phyloP scores from a whole-genome alignment of 2,329 filamentous ascomycete species.

The Graphilbum sp. region DNA sequence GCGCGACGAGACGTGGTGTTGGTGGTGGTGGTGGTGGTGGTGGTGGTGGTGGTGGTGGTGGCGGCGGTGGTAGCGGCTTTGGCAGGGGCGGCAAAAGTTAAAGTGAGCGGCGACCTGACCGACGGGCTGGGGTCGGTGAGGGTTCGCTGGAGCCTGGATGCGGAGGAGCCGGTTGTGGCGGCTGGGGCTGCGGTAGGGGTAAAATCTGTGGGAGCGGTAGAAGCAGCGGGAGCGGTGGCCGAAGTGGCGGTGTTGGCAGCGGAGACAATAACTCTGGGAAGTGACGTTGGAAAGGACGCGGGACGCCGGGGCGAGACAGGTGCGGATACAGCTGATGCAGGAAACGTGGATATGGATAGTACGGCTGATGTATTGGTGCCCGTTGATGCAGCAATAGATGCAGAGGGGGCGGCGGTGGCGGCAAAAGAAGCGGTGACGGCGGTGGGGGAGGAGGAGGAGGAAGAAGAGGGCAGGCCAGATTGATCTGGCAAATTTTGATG shows the following conservation, averaged over 20 bases:
- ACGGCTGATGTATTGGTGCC: too few species aligned
- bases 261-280: constrained; percentile 8
- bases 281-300: constrained; percentile 21
- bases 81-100: background rate
- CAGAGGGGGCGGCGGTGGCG: background rate
- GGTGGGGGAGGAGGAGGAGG: constrained; percentile 5
- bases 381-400: constrained; percentile 9
- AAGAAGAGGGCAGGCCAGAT: constrained; percentile 3
- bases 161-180: constrained; percentile 2
- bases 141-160: constrained; percentile 11
- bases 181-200: background rate
- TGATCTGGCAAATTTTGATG: background rate
- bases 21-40: too few species aligned
- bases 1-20: constrained; percentile 24
- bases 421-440: constrained; percentile 3
- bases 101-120: background rate
- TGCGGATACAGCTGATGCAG: background rate
- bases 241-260: constrained; percentile 8
- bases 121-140: constrained; percentile 14
- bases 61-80: too few species aligned
- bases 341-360: background rate
- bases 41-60: too few species aligned
- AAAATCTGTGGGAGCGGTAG: background rate
- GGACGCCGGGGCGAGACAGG: constrained; percentile 15
- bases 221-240: constrained; percentile 2